Percentiles rank a stretch among this genome's conserved stretches.
phyloP scores from a whole-genome alignment of 306 rosid genomes.

The Gastrolobium villosum region DNA sequence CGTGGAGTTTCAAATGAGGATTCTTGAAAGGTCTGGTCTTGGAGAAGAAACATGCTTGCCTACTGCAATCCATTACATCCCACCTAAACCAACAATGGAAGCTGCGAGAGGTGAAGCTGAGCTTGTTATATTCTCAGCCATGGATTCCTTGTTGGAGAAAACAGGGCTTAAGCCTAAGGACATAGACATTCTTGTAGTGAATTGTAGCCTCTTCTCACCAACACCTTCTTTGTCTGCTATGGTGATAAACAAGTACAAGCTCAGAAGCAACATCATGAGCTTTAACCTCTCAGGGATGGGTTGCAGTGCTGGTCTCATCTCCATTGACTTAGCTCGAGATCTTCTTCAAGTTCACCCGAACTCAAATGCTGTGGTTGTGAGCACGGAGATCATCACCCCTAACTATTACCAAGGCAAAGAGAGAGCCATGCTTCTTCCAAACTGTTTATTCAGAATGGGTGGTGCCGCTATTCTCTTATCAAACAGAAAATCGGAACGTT shows the following conservation, averaged over 20 bases:
- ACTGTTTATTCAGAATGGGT: conserved; percentile 90
- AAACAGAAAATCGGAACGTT: conserved; percentile 60
- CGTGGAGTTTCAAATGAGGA: conserved; percentile 85
- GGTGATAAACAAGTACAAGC: conserved; percentile 85
- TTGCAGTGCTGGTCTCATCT: conserved; percentile 80
- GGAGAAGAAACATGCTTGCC: conserved; percentile 86
- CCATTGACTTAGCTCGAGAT: conserved; percentile 82
- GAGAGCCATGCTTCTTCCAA: conserved; percentile 88
- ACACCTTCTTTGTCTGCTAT: conserved; percentile 87
- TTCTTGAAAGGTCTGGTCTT: conserved; percentile 81
- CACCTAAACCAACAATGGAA: conserved; percentile 82
- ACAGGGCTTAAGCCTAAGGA: conserved; percentile 79
- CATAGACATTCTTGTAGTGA: conserved; percentile 78
- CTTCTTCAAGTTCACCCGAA: conserved; percentile 85
- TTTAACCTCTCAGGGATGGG: conserved; percentile 92
- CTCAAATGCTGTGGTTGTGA: conserved; percentile 83
- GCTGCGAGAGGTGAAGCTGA: conserved; percentile 78
- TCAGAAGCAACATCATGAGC: conserved; percentile 82
- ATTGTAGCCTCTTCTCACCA: conserved; percentile 86
- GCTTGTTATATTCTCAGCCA: conserved; percentile 79
- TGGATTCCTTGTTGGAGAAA: conserved; percentile 62
- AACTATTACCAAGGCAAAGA: conserved; percentile 90
- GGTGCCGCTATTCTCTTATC: conserved; percentile 84
- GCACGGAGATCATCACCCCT: conserved; percentile 87
- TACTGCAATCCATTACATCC: conserved; percentile 78